Evolutionary conservation across 495 filamentous ascomycete species (phyloP).

Genomic region (Friedmanniomyces endolithicus): DNA sequence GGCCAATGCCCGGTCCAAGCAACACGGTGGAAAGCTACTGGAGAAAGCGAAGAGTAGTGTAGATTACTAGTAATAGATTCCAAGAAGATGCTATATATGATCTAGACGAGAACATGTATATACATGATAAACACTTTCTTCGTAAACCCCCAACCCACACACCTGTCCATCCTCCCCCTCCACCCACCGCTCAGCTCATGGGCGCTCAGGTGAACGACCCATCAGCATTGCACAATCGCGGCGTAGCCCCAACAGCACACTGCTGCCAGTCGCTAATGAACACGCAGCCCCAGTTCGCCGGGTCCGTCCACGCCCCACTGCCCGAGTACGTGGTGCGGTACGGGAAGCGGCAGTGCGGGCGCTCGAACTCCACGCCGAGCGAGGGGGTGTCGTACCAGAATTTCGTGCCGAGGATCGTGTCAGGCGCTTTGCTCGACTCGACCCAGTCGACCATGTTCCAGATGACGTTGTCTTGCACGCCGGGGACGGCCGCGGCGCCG

Average conservation of each 20-base stretch:
- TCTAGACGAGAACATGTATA: not conserved
- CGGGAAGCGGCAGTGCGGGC: slow-evolving; percentile 11
- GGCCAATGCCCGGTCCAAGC: not conserved
- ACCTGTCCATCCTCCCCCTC: no score
- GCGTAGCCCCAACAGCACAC: slow-evolving; percentile 4
- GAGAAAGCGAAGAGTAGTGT: not conserved
- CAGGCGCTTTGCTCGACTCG: slow-evolving; percentile 43
- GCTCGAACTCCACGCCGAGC: slow-evolving; percentile 26
- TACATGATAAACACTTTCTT: not conserved
- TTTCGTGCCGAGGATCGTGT: slow-evolving; percentile 44
- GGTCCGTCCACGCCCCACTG: slow-evolving; percentile 1
- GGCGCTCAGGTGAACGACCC: not conserved
- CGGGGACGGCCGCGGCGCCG: slow-evolving; percentile 8
- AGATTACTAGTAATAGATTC: not conserved
- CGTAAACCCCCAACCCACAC: no score
- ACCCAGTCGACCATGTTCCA: slow-evolving; percentile 51
- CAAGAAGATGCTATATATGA: not conserved
- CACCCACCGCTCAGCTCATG: no score
- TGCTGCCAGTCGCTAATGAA: slow-evolving; percentile 11
- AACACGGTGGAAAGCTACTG: not conserved
- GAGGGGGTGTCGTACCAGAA: slow-evolving; percentile 33
- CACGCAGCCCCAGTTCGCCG: not conserved
- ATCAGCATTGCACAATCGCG: slow-evolving; percentile 5
- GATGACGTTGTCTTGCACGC: slow-evolving; percentile 5
- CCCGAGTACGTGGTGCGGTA: slow-evolving; percentile 10